Conservation (phyloP, 257 asterid genomes). For the Sherardia arvensis region DNA sequence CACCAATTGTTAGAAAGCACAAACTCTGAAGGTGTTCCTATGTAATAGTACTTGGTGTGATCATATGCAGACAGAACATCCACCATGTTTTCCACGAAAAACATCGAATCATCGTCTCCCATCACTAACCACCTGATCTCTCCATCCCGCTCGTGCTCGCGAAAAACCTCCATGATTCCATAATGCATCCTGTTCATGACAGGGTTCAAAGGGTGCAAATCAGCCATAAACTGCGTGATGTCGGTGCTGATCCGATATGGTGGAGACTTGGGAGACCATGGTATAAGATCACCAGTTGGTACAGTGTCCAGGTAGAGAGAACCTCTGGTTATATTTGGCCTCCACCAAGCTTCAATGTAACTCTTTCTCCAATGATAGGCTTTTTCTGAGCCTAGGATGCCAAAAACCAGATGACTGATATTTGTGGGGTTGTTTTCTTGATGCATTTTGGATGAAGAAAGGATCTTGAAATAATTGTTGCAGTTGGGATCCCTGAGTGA, state of each 20-base stretch:
- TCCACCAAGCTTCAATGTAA: slow-evolving; percentile 32
- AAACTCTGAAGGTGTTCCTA: slow-evolving; percentile 24
- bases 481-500: slow-evolving; percentile 4
- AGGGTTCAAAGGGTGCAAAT: slow-evolving; percentile 1
- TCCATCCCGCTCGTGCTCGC: slow-evolving; percentile 12
- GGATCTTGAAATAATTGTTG: background rate
- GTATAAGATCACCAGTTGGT: slow-evolving; percentile 15
- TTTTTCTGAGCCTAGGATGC: slow-evolving; percentile 23
- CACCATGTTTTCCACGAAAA: slow-evolving; percentile 23
- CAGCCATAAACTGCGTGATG: slow-evolving; percentile 1
- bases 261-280: slow-evolving; percentile 25
- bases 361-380: slow-evolving; percentile 18
- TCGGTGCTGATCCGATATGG: slow-evolving; percentile 16
- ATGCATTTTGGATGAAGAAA: background rate
- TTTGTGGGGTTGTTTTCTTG: slow-evolving; percentile 10
- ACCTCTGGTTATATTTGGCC: slow-evolving; percentile 17
- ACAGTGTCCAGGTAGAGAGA: slow-evolving; percentile 17
- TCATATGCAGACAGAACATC: slow-evolving; percentile 22
- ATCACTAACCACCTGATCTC: slow-evolving; percentile 25
- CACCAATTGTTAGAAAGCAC: slow-evolving; percentile 12
- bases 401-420: slow-evolving; percentile 19
- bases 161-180: slow-evolving; percentile 24
- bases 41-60: slow-evolving; percentile 19
- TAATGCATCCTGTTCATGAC: slow-evolving; percentile 20
- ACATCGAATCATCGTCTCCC: slow-evolving; percentile 28